These are phyloP conservation scores for Primulina huaijiensis DNA, from an alignment of 257 asterid species.

Conservation along the genomic window DNA sequence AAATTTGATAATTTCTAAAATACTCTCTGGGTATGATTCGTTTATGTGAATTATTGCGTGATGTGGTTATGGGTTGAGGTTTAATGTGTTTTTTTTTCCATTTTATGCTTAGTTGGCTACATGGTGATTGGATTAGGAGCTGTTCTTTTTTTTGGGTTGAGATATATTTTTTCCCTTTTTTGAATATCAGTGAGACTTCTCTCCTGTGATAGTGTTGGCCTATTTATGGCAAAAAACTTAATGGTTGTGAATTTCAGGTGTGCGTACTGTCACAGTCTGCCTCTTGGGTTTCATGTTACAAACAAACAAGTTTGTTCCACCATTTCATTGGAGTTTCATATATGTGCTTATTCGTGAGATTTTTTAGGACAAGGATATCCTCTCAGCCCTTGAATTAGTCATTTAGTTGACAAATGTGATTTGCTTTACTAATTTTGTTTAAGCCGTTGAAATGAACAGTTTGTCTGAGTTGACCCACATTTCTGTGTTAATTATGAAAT, in stretches of 20 bases:
- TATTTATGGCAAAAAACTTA: not conserved
- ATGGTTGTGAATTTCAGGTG: not conserved
- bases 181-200: slow-evolving; percentile 4
- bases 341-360: not conserved
- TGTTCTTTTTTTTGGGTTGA: slow-evolving; percentile 19
- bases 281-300: not conserved
- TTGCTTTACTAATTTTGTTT: not conserved
- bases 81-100: not conserved
- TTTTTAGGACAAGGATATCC: not conserved
- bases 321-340: not conserved
- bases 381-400: not conserved
- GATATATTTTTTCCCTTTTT: slow-evolving; percentile 6
- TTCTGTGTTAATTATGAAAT: not conserved
- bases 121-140: not conserved
- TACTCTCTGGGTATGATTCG: slow-evolving; percentile 1
- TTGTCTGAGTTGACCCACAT: not conserved
- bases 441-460: not conserved
- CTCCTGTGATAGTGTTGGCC: not conserved
- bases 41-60: not conserved
- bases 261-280: not conserved
- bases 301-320: not conserved
- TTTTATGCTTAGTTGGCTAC: not conserved
- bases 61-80: not conserved
- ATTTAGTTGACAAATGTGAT: not conserved
- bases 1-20: not conserved